These are phyloP conservation scores for Pichia sp. DNA, from an alignment of 1,139 yeast species.

Conservation along the genomic window DNA sequence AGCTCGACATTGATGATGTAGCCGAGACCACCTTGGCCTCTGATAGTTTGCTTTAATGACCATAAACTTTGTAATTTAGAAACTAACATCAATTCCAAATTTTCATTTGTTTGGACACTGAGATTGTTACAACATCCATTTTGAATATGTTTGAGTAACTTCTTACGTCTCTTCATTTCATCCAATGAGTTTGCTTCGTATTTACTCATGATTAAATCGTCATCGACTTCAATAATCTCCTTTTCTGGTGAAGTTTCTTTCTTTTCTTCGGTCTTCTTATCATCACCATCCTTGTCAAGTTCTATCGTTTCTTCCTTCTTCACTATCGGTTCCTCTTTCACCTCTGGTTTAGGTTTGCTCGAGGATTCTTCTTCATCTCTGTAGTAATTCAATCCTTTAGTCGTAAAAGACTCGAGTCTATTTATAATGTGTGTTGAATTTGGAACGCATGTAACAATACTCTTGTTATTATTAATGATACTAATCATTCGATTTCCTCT, in stretches of 20 bases:
- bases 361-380: constrained; percentile 4
- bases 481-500: constrained; percentile 43
- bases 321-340: background rate
- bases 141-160: constrained; percentile 28
- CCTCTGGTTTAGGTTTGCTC: background rate
- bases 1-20: constrained; percentile 53
- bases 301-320: background rate
- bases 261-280: constrained; percentile 15
- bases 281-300: background rate
- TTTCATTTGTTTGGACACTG: constrained; percentile 46
- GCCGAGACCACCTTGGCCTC: constrained; percentile 75
- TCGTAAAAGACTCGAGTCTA: constrained; percentile 14
- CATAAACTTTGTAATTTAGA: constrained; percentile 70
- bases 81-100: constrained; percentile 47
- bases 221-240: constrained; percentile 9
- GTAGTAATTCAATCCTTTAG: constrained; percentile 11
- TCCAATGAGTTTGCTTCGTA: constrained; percentile 13
- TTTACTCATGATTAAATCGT: constrained; percentile 12
- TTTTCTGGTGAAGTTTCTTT: background rate
- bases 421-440: constrained; percentile 20
- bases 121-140: constrained; percentile 34
- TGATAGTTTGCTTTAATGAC: constrained; percentile 67
- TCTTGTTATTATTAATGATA: constrained; percentile 46
- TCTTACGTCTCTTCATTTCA: constrained; percentile 17
- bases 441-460: constrained; percentile 44